Base-by-base conservation (phyloP, 2,329 filamentous ascomycete species). In the Alternaria sp. region DNA sequence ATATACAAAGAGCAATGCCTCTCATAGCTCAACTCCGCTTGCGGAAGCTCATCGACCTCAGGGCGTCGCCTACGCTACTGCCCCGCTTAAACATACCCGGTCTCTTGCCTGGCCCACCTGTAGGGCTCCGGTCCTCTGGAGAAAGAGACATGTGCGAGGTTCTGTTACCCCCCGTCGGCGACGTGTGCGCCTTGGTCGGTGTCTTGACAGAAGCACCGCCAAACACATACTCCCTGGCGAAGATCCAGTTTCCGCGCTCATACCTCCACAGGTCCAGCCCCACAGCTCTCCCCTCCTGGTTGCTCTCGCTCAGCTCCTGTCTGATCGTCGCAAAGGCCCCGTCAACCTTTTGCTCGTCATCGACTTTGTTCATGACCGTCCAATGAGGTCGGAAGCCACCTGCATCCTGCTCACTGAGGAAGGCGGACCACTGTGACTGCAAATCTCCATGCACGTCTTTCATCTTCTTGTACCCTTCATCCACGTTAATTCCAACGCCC, bases 351-450 rank as follows among this genome's bases (percentile, higher is more conserved):
- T 67, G 64, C 54, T 79, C 75, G n/a, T 81, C 78, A 40, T 80
- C 76, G 3, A 81, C 80, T 63, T 82, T 83, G 58, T 83, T 83
- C 81, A 82, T 82, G 16, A 82, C 74, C 11, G 81, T 83, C 73
- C 81, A 83, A 54, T 83, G 81, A 9, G 79, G 74, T 7, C 71
- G 72, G 66, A 78, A 79, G 0, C 74, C 76, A 3, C 75, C 75
- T n/a, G 69, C 70, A 64, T 83, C 81, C 67, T 83, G 81, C 59
- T 79, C 74, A 40, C 80, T 82, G 12, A 83, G 63, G 25, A 77
- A 81, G 4, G 70, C 57, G 30, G 68, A 54, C 81, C 81, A 83
- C 14, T 68, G 66, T 9, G 64, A 61, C 59, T 74, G 72, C 32
- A 83, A 66, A 36, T 72, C 65, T 6, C 61, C 64, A 55, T 80